A percentile compares a stretch with the other conserved stretches of the same genome.
Evolutionary conservation across 2,329 filamentous ascomycete genomes (phyloP).

Genomic region (Curvularia verruculosa): DNA sequence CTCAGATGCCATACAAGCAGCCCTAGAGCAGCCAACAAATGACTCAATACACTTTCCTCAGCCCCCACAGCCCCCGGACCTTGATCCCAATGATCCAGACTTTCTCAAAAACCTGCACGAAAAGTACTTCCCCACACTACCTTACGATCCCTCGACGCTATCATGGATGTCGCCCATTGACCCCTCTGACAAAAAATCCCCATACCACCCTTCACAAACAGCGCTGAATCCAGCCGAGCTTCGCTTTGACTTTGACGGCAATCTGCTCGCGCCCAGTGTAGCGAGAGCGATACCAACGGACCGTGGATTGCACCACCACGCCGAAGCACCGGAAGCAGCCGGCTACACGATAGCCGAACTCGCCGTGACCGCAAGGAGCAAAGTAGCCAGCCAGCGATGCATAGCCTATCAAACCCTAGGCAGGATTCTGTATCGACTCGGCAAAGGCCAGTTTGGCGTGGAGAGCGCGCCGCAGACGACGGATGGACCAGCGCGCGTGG

Average conservation of each 20-base stretch:
- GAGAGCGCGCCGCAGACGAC: constrained; percentile 50
- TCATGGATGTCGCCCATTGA: constrained; percentile 83
- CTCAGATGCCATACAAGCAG: background rate
- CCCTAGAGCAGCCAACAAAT: constrained; percentile 58
- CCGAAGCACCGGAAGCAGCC: constrained; percentile 87
- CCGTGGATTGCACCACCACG: constrained; percentile 90
- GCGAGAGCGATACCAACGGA: constrained; percentile 76
- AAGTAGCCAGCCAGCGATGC: constrained; percentile 85
- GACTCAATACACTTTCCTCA: constrained; percentile 67
- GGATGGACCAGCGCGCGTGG: constrained; percentile 56
- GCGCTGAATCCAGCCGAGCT: constrained; percentile 76
- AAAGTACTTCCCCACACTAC: constrained; percentile 91
- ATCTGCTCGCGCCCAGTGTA: constrained; percentile 76
- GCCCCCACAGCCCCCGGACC: constrained; percentile 65
- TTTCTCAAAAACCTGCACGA: constrained; percentile 85
- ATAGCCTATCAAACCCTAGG: constrained; percentile 91
- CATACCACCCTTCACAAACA: constrained; percentile 80
- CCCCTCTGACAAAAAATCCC: constrained; percentile 67
- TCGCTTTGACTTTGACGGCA: constrained; percentile 86
- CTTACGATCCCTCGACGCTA: constrained; percentile 82
- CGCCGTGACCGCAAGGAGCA: constrained; percentile 77
- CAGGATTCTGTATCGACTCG: constrained; percentile 80
- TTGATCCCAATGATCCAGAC: constrained; percentile 81
- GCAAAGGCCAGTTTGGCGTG: constrained; percentile 71
- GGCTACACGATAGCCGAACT: constrained; percentile 93